These are phyloP conservation scores for Paraconiothyrium sp. DNA, from an alignment of 2,329 filamentous ascomycete species.

Conservation along the genomic window DNA sequence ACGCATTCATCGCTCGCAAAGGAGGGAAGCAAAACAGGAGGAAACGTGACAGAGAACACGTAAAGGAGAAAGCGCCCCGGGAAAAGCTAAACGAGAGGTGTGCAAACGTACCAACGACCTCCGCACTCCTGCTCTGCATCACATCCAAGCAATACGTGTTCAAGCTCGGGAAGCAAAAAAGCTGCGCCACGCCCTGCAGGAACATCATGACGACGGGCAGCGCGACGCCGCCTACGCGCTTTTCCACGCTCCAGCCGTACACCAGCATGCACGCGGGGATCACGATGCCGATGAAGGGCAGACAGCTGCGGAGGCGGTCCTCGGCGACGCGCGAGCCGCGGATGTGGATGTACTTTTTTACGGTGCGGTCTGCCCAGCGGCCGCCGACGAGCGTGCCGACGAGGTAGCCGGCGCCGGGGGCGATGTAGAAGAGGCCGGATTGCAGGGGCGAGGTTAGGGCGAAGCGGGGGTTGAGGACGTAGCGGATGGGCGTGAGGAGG, in stretches of 20 bases:
- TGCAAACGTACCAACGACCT: conserved; percentile 64
- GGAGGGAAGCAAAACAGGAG: no score
- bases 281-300: conserved; percentile 65
- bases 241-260: conserved; percentile 73
- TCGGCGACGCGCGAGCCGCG: conserved; percentile 71
- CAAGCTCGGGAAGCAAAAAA: conserved; percentile 78
- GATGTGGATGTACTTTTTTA: conserved; percentile 71
- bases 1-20: no score
- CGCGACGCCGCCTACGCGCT: conserved; percentile 63
- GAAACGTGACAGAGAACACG: no score
- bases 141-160: conserved; percentile 87
- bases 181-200: conserved; percentile 75
- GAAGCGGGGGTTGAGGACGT: conserved; percentile 79
- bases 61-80: no score
- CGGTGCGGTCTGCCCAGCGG: conserved; percentile 72
- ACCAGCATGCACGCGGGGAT: conserved; percentile 72
- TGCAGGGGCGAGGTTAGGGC: conserved; percentile 71
- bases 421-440: conserved; percentile 77
- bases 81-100: no score
- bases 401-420: conserved; percentile 75
- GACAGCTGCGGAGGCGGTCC: conserved; percentile 67
- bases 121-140: conserved; percentile 74
- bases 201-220: conserved; percentile 79
- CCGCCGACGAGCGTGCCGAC: conserved; percentile 77
- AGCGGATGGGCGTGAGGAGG: conserved; percentile 74